phyloP scores from a whole-genome alignment of 106 monocot genomes.

The Vanilla planifolia region DNA sequence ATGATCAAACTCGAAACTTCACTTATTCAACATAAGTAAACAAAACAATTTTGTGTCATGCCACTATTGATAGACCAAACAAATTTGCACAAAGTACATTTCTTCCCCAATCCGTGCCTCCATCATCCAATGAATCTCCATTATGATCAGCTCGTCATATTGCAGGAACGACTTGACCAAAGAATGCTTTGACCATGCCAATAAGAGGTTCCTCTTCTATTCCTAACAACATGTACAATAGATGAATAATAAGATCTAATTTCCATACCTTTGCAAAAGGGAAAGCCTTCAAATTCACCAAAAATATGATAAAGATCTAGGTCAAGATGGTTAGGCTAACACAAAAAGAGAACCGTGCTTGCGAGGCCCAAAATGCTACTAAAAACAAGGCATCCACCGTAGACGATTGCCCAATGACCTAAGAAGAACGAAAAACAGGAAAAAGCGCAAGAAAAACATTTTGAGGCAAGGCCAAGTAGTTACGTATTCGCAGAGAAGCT shows the following conservation, averaged over 20 bases:
- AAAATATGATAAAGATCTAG: not conserved
- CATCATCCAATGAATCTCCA: too few species aligned
- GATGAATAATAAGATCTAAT: not conserved
- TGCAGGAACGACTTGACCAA: not conserved
- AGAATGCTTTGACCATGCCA: not conserved
- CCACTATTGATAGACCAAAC: too few species aligned
- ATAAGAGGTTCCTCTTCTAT: not conserved
- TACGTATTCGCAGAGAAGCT: constrained; percentile 72
- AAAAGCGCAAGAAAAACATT: not conserved
- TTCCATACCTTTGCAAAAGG: not conserved
- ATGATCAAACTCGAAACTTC: too few species aligned
- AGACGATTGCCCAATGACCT: not conserved
- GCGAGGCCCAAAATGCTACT: constrained; percentile 1
- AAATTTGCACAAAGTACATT: too few species aligned
- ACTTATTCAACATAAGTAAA: too few species aligned
- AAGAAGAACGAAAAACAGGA: not conserved
- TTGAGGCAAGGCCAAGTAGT: not conserved
- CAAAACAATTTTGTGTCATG: too few species aligned
- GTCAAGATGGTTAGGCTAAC: not conserved
- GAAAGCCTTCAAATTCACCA: not conserved
- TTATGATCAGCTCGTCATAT: too few species aligned
- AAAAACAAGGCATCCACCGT: not conserved
- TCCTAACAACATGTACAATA: not conserved
- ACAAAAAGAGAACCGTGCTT: not conserved
- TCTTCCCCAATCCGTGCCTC: too few species aligned